Evolutionary conservation across 129 eudicot genomes (phyloP), one percentile per base, ranked within the genome.

Genomic region (Smallanthus sonchifolius): DNA sequence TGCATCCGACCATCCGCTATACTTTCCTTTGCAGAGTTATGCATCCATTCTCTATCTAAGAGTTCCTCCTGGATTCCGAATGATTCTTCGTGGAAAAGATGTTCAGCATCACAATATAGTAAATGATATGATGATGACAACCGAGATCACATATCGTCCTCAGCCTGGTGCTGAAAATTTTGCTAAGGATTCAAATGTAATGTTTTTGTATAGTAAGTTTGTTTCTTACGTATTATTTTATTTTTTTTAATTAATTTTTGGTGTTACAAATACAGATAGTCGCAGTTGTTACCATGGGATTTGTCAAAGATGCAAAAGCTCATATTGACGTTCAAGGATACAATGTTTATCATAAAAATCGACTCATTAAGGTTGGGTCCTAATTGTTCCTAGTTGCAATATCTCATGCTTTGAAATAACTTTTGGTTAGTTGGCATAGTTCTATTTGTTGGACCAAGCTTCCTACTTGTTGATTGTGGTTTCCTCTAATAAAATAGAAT

Each of bases 281-380:
- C 54, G 99, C 99, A 70, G 72, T 78, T 83, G 96, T 94, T 56
- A 94, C 93, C 40, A 80, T 91, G 95, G 99, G 99, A 39, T 94
- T 94, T 42, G 99, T 94, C 55, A 94, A 94, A 87, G 99, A 94
- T 85, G 99, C 99, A 66, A 85, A 82, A 75, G 69, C 88, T 65
- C 99, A 94, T 76, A 94, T 94, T 77, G 99, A 94, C 72, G 97
- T 94, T 81, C 99, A 94, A 86, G 99, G 99, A 40, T 94, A 88
- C 75, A 94, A 94, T 81, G 99, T 94, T 32, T 94, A 94, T 79
- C 99, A 94, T 82, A 94, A 94, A 81, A 94, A 94, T 77, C 87
- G 99, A 17, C 97, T 94, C 49, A 94, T 94, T 77, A 94, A 91
- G 97, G 98, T 90, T 55, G 62, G 62, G 62, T 20, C 35, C 62